phyloP scores from a whole-genome alignment of 257 asterid species.

The Echium plantagineum region DNA sequence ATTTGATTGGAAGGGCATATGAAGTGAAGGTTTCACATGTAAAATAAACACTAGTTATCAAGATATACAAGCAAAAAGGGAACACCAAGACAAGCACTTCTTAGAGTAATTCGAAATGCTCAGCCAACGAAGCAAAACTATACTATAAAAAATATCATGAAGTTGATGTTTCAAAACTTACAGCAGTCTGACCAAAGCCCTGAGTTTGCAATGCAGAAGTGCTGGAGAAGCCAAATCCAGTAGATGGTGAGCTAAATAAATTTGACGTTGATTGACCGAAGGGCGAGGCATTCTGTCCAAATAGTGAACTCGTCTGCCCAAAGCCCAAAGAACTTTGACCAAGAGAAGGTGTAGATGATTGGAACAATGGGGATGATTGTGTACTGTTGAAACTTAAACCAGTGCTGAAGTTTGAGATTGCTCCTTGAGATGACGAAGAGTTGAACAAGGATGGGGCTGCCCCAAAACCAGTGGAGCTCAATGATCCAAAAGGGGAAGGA shows the following conservation, averaged over 20 bases:
- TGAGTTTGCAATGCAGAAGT: constrained; percentile 21
- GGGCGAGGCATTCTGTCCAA: constrained; percentile 58
- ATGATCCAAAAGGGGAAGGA: constrained; percentile 50
- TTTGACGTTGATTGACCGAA: constrained; percentile 52
- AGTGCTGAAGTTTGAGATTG: constrained; percentile 49
- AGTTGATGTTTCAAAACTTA: constrained; percentile 34
- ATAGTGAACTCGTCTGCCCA: constrained; percentile 62
- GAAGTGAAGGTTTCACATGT: constrained; percentile 48
- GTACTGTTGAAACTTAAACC: constrained; percentile 55
- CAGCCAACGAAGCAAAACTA: background rate
- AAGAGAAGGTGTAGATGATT: constrained; percentile 56
- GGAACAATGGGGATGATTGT: constrained; percentile 79
- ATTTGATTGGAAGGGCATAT: constrained; percentile 53
- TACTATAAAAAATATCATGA: background rate
- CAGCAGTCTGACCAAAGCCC: constrained; percentile 76
- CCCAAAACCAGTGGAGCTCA: constrained; percentile 60
- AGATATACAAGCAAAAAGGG: background rate
- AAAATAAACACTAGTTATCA: constrained; percentile 5
- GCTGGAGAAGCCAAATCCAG: constrained; percentile 40
- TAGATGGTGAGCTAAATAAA: constrained; percentile 50
- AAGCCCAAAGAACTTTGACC: constrained; percentile 53
- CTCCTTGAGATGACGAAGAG: constrained; percentile 48
- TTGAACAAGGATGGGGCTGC: constrained; percentile 59
- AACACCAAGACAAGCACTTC: background rate
- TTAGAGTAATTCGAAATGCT: background rate